Percentiles rank a stretch among this genome's conserved stretches.
These are phyloP conservation scores for bread wheat (Triticum aestivum) DNA, from an alignment of 176 grass and related monocot genomes.

Conservation along the genomic window IWGSC_CS_RefSeq_v2.1 NC_057808.1:494017109-494017608, in stretches of 20 bases:
- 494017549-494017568: not conserved
- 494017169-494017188: slow-evolving; percentile 1
- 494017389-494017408: not conserved
- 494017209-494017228: not conserved
- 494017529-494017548: too few relatives aligned
- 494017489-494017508: not conserved
- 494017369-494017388: not conserved
- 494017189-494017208: not conserved
- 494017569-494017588: not conserved
- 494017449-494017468: not conserved
- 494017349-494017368: not conserved
- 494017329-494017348: not conserved
- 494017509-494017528: not conserved
- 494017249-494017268: not conserved
- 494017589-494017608: not conserved
- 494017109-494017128: not conserved
- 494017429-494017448: not conserved
- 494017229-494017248: not conserved
- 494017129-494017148: not conserved
- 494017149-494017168: not conserved
- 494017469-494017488: not conserved
- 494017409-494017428: not conserved
- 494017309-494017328: slow-evolving; percentile 22
- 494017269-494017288: not conserved
- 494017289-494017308: too few relatives aligned